Evolutionary conservation across 495 filamentous ascomycete genomes (phyloP).

Genomic region (Rusavskia elegans): DNA sequence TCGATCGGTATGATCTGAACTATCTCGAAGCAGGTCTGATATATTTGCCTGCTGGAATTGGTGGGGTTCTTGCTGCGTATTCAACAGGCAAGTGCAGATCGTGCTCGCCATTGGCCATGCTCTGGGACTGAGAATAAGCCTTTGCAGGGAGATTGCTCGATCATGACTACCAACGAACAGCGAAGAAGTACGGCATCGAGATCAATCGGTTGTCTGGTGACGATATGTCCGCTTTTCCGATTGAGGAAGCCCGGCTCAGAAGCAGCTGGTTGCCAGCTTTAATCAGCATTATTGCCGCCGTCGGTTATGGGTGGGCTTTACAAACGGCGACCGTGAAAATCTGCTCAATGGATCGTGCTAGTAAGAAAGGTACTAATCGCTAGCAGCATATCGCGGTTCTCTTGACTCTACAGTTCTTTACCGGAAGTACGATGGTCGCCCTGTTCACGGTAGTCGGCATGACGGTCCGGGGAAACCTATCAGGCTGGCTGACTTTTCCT

Average conservation of each 20-base stretch:
- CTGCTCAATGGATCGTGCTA: background rate
- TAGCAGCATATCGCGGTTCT: conserved; percentile 14
- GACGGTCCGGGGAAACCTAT: background rate
- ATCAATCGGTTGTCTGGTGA: background rate
- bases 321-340: conserved; percentile 8
- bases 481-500: background rate
- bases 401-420: conserved; percentile 17
- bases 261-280: conserved; percentile 20
- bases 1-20: conserved; percentile 32
- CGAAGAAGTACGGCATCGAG: background rate
- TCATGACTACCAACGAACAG: conserved; percentile 1
- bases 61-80: conserved; percentile 1
- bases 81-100: background rate
- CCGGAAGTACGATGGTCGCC: conserved; percentile 17
- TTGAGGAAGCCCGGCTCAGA: conserved; percentile 29
- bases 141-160: background rate
- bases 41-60: conserved; percentile 3
- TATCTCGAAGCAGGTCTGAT: conserved; percentile 29
- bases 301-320: conserved; percentile 33
- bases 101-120: background rate
- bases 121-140: background rate
- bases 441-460: background rate
- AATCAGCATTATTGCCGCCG: conserved; percentile 18
- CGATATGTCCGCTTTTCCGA: conserved; percentile 23
- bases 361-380: background rate